Base-by-base conservation (phyloP, 2,329 filamentous ascomycete species). In the Eutypa lata region DNA sequence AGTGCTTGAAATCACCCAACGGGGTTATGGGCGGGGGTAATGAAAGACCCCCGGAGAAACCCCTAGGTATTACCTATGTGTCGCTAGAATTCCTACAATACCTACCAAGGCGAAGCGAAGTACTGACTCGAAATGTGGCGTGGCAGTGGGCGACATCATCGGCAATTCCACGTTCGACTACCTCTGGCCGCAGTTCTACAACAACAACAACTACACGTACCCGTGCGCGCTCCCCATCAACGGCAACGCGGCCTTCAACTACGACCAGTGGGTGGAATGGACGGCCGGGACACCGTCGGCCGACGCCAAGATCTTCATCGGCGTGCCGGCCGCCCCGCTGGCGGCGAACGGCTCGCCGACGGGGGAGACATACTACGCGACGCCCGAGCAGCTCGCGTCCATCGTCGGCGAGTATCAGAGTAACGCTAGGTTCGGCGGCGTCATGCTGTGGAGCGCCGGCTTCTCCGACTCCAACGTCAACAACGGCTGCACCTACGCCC, bases 101-200 rank as follows among this genome's bases (percentile, higher is more conserved):
- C n/a, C n/a, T n/a, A n/a, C n/a, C n/a, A n/a, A n/a, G n/a, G n/a
- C n/a, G n/a, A n/a, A n/a, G n/a, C n/a, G n/a, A n/a, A n/a, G n/a
- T n/a, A n/a, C n/a, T n/a, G n/a, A n/a, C n/a, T n/a, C n/a, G n/a
- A n/a, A n/a, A n/a, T n/a, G n/a, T n/a, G n/a, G n/a, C n/a, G n/a
- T n/a, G n/a, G n/a, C n/a, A n/a, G n/a, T 76, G 65, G 68, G 69
- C 21, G 58, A 58, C 13, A 66, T 72, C 19, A 68, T 77, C 47
- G 63, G 61, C 26, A 66, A 68, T 24, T n/a, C 70, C 60, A 53
- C 61, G 38, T 77, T 76, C 53, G 74, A 77, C 55, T 66, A 68
- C 47, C 60, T 78, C 7, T 76, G 70, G 57, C 64, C 77, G 18
- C 75, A 78, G 59, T 77, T 76, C 63, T 78, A 78, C 67, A 78